A percentile compares a stretch with the other conserved stretches of the same genome.
Conservation (phyloP, 257 asterid species). For the Anisodus acutangulus region DNA sequence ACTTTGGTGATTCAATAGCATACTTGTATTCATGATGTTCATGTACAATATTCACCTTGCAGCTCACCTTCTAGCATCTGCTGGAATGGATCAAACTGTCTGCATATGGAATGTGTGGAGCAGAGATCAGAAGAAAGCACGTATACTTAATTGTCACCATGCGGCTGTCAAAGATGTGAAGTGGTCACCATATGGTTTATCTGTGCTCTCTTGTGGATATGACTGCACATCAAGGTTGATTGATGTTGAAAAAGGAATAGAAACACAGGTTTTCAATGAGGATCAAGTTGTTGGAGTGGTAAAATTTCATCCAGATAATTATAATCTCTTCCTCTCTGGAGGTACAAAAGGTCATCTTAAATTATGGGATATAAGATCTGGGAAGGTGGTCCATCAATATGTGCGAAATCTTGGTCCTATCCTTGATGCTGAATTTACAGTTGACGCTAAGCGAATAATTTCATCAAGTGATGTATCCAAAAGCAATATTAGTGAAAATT, state of each 20-base stretch:
- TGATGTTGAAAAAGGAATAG: slow-evolving; percentile 76
- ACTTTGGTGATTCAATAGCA: slow-evolving; percentile 27
- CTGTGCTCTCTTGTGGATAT: slow-evolving; percentile 87
- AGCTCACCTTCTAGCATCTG: slow-evolving; percentile 97
- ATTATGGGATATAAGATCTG: slow-evolving; percentile 83
- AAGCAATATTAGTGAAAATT: slow-evolving; percentile 84
- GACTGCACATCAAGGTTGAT: slow-evolving; percentile 84
- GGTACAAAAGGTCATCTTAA: slow-evolving; percentile 87
- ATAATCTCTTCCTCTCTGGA: slow-evolving; percentile 80
- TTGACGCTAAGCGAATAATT: slow-evolving; percentile 70
- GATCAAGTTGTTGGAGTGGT: slow-evolving; percentile 83
- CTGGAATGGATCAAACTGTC: slow-evolving; percentile 81
- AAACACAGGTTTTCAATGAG: slow-evolving; percentile 70
- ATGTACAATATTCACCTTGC: slow-evolving; percentile 48
- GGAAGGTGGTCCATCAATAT: slow-evolving; percentile 72
- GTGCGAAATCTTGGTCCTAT: slow-evolving; percentile 75
- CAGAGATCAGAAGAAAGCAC: slow-evolving; percentile 61
- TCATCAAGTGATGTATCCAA: slow-evolving; percentile 83
- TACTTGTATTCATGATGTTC: slow-evolving; percentile 47
- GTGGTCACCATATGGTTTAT: slow-evolving; percentile 81
- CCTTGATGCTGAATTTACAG: slow-evolving; percentile 80
- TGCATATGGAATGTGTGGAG: slow-evolving; percentile 93
- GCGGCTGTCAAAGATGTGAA: slow-evolving; percentile 90
- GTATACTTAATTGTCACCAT: slow-evolving; percentile 54
- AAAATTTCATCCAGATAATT: slow-evolving; percentile 70